Evolutionary conservation across 805 yeast genomes (phyloP), one percentile per base, ranked within the genome.

Genomic region (Saccharomycopsis sp.): DNA sequence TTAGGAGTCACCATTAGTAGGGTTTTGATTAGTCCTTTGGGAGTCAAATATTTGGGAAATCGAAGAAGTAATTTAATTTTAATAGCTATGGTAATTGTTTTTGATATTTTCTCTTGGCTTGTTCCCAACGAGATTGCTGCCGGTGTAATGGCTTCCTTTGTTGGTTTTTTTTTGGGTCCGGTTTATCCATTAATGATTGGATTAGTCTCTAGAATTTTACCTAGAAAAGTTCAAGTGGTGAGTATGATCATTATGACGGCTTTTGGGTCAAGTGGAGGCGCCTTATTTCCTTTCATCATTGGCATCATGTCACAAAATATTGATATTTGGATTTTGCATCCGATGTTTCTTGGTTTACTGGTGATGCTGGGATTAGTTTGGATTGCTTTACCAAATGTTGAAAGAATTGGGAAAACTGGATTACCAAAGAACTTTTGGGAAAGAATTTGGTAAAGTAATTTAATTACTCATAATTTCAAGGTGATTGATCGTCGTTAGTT

Each of bases 1-100:
- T 73, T 66, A 15, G 85, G 85, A 13, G 57, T 77, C 26, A 72
- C 82, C 0, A 30, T 72, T 6, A 82, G 83, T 1, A 57, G 85
- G 35, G 54, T 77, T 19, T 39, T 63, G 2, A 57, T 76, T n/a
- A 70, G 75, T 0, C 56, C 64, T 14, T 47, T 53, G 1, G 49
- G 67, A 10, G 64, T 65, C 39, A 57, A 57, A 34, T 37, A 46
- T 10, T 33, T 66, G n/a, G 76, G 76, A 3, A 63, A 65, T 5
- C 59, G 73, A 44, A 54, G 74, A 44, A 63, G 67, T 2, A 66
- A 69, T 31, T 47, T 63, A 12, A 34, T 70, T n/a, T 47, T 64
- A 41, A 42, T 61, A 2, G 3, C 58, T 0, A 27, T 53, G 2
- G 59, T 76, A 1, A 51, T 72, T 1, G 50, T 53, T 0, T 57